Evolutionary conservation across 148 eudicot genomes (phyloP).

Genomic region (Nyssa sinensis): DNA sequence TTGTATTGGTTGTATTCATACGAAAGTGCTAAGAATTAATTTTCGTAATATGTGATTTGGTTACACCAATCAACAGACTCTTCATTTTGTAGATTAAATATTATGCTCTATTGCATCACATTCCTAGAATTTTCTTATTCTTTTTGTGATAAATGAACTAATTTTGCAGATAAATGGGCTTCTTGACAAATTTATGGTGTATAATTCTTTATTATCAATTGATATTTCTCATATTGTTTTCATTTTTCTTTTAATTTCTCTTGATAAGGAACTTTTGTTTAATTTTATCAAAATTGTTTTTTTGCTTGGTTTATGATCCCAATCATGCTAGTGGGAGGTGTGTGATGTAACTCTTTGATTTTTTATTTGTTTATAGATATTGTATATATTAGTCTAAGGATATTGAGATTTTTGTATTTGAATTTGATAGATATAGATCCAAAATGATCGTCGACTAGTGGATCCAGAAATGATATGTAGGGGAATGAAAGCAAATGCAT

Average conservation of each 20-base stretch:
- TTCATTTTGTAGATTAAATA: no score
- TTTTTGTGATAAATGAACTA: neutral
- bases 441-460: no score
- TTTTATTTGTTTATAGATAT: neutral
- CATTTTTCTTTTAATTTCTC: no score
- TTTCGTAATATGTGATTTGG: no score
- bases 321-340: neutral
- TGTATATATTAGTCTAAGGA: neutral
- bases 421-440: neutral
- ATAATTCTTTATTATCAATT: no score
- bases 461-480: no score
- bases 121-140: neutral
- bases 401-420: neutral
- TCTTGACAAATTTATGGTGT: neutral
- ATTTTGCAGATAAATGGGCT: neutral
- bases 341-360: neutral
- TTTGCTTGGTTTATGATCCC: neutral
- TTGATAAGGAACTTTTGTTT: neutral
- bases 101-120: neutral
- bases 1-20: no score
- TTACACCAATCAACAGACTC: no score
- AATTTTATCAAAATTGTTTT: neutral
- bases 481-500: no score
- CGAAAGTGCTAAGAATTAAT: no score
- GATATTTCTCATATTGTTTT: no score